Evolutionary conservation across 176 grass and related monocot genomes (phyloP).

Genomic region (barley (Hordeum vulgare)): MorexV3_pseudomolecules_assembly NC_058522.1:585926205-585926704

Average conservation of each 20-base stretch:
- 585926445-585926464: not conserved
- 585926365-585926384: slow-evolving; percentile 95
- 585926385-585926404: slow-evolving; percentile 87
- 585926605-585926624: slow-evolving; percentile 52
- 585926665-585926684: slow-evolving; percentile 86
- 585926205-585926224: not conserved
- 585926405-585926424: slow-evolving; percentile 45
- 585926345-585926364: slow-evolving; percentile 87
- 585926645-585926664: slow-evolving; percentile 84
- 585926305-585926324: slow-evolving; percentile 94
- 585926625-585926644: slow-evolving; percentile 79
- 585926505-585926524: not conserved
- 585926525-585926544: not conserved
- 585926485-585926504: not conserved
- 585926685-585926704: slow-evolving; percentile 92
- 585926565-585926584: not conserved
- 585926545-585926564: not conserved
- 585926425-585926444: not conserved
- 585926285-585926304: slow-evolving; percentile 76
- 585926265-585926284: slow-evolving; percentile 97
- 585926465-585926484: not conserved
- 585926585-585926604: not conserved
- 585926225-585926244: not conserved
- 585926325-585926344: slow-evolving; percentile 92
- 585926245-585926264: slow-evolving; percentile 77